Evolutionary conservation across 495 filamentous ascomycete genomes (phyloP), one percentile per base, ranked within the genome.

Genomic region (Neurospora sp.): DNA sequence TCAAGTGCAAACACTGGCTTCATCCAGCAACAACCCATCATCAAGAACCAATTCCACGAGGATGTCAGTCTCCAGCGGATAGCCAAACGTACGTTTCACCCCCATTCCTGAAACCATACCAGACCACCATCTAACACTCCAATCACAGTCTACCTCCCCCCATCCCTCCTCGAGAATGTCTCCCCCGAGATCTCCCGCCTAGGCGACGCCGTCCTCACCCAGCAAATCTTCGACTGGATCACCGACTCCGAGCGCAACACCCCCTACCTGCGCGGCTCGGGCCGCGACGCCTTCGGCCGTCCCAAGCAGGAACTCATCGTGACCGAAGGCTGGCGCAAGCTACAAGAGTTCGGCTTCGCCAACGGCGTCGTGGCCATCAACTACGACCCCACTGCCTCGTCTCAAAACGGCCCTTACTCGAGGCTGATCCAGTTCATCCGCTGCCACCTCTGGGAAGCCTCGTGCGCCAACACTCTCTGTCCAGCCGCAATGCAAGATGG

Each of bases 401-500:
- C 27, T 31, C 27, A 31, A 31, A 8, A 18, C 14, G 83, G 77
- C 4, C 77, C 80, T 16, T 86, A 85, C 75, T 84, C 85, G 39
- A 82, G 92, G 4, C 75, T 87, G 4, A 78, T 84, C 39, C 87
- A 89, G 78, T 88, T 87, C 71, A 75, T 84, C 8, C 87, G 90
- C 74, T 86, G 77, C 70, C 91, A 92, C 74, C 78, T 93, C 10
- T 92, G 89, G 82, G 83, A 87, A 18, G 87, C 84, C 6, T 90
- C 89, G 16, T 88, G 85, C 20, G 89, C 86, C 0, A 84, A 87
- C 59, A 89, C 89, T 4, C 87, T 87, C 18, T 93, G 91, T 76
- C 91, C 91, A 0, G 87, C 86, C 47, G 88, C 87, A 31, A 93
- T 93, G 91, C 87, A 86, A 12, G 91, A 93, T 74, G 91, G 91